A percentile compares a stretch with the other conserved stretches of the same genome.
phyloP scores from a whole-genome alignment of 163 green algal genomes.

The Prototheca cutis region DNA sequence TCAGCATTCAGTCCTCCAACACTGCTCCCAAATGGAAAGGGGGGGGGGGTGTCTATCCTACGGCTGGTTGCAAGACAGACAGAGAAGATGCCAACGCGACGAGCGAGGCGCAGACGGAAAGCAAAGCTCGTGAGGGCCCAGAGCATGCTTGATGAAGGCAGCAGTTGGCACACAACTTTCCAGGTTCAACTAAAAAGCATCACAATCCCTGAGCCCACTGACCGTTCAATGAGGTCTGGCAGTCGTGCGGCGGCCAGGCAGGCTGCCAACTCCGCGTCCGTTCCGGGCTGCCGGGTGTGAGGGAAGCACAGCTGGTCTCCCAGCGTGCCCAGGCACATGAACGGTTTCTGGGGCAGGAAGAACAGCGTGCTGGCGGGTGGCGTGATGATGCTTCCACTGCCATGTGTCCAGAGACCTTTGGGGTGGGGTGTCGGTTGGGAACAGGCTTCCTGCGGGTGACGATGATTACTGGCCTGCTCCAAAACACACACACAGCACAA shows the following conservation, averaged over 20 bases:
- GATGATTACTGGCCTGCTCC: background rate
- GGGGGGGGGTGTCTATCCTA: too few relatives aligned
- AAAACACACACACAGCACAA: background rate
- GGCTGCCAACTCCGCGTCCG: constrained; percentile 32
- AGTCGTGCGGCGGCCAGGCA: constrained; percentile 50
- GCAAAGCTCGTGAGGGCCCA: too few relatives aligned
- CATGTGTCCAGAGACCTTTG: too few relatives aligned
- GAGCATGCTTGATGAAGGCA: background rate
- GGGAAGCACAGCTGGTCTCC: constrained; percentile 57
- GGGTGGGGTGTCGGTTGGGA: too few relatives aligned
- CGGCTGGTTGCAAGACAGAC: too few relatives aligned
- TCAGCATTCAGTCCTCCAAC: constrained; percentile 61
- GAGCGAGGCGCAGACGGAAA: too few relatives aligned
- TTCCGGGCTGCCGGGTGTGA: background rate
- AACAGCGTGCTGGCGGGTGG: constrained; percentile 36
- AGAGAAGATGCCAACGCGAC: too few relatives aligned
- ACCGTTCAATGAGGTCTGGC: constrained; percentile 36
- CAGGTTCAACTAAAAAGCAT: background rate
- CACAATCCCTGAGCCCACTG: background rate
- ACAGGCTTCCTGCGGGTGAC: too few relatives aligned
- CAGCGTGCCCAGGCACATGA: constrained; percentile 74
- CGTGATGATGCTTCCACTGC: too few relatives aligned
- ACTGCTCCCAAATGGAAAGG: too few relatives aligned
- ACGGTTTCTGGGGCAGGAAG: constrained; percentile 84
- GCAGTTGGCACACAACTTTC: background rate